Base-by-base conservation (phyloP, 495 filamentous ascomycete genomes). In the Penicillium argentinense region DNA sequence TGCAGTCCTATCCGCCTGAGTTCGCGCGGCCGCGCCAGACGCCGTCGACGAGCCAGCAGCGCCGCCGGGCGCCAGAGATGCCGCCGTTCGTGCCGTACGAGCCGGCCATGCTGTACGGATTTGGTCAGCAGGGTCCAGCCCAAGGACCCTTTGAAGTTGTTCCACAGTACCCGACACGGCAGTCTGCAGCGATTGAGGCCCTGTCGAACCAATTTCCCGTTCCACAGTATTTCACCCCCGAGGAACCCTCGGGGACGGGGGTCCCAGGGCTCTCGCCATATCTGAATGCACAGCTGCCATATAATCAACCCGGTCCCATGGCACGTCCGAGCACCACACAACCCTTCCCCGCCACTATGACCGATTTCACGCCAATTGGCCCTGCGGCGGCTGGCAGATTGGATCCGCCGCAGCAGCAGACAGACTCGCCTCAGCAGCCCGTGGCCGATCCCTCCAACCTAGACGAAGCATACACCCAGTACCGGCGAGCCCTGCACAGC, bases 141-240 rank as follows among this genome's bases (percentile, higher is more conserved):
- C 81, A 75, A 59, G 74, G 77, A 48, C 79, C 84, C 51, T 96
- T 95, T 72, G 86, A 90, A 66, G 73, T 84, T 53, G 81, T 83
- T 67, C 80, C 87, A 71, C 87, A 86, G 67, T 96, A 90, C 71
- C 74, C 57, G 50, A 74, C 83, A 60, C 86, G 89, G 74, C 88
- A 87, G 55, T 80, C 84, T 74, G 84, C 89, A 81, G 82, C 81
- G 32, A 78, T 96, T 59, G 88, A 93, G 55, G 83, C 89, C 61
- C 76, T 93, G 62, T 74, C 84, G 47, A 79, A 81, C 51, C 82
- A 83, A 54, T 86, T 86, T 68, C 73, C 73, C 30, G 74, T 84
- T 59, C 71, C 83, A 76, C 87, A 85, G 66, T 97, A 95, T 72
- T 96, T 92, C 59, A 56, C 69, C 62, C 71, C 80, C 47, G 77